Base-by-base conservation (phyloP, 805 yeast species). In the Scheffersomyces coipomensis region DNA sequence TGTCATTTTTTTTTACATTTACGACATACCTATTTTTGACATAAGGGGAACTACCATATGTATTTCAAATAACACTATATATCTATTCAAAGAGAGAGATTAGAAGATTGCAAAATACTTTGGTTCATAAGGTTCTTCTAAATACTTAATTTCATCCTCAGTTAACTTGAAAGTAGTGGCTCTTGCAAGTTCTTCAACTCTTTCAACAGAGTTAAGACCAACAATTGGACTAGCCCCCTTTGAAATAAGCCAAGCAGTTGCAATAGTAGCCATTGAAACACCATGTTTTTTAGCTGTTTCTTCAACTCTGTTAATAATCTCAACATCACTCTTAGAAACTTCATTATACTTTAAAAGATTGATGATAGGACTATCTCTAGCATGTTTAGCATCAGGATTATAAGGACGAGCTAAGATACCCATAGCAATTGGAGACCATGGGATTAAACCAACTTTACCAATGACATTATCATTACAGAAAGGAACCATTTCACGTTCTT, bases 361-460 rank as follows among this genome's bases (percentile, higher is more conserved):
- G n/a, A n/a, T n/a, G n/a, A n/a, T n/a, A n/a, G n/a, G n/a, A n/a
- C n/a, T n/a, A n/a, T n/a, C n/a, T 38, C 52, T 42, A 11, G 39
- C 37, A n/a, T 35, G 35, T 9, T 37, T 29, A 8, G 47, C 45
- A n/a, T 38, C 40, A 4, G 41, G 25, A 11, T 25, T 38, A 15
- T 43, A 34, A 1, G 85, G 81, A 44, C 82, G 66, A 1, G 83
- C 68, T 32, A 81, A 60, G 1, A 73, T 23, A 7, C 86, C 86
- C 43, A 76, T 59, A 5, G 80, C 81, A 40, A 68, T 57, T 26
- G 85, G 85, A 9, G 80, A 73, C 79, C 80, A 81, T 7, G 86
- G 85, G 37, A 78, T 68, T 15, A 79, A 39, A 1, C 81, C 83
- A 26, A 82, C 74, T 34, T 48, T 46, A 9, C 74, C 74, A 13